Conservation (phyloP, 345 rosid genomes). For the Syzygium grande region DNA sequence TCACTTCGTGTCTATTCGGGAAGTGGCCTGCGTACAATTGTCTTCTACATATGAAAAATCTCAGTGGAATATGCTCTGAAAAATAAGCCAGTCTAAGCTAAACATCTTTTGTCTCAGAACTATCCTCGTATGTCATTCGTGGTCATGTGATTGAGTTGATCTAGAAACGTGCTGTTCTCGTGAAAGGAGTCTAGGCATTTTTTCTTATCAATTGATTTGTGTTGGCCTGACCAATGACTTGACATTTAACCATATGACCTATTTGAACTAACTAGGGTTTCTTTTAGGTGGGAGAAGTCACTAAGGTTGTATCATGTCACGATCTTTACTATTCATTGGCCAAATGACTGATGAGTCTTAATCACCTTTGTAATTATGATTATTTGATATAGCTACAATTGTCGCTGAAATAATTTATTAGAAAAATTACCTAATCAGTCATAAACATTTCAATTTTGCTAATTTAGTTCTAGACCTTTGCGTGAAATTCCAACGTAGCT, state of each 20-base stretch:
- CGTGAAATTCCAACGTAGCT: neutral
- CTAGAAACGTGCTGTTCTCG: neutral
- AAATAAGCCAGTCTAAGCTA: neutral
- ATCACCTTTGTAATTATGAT: neutral
- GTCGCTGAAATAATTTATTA: neutral
- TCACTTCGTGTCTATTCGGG: neutral
- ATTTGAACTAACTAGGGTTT: neutral
- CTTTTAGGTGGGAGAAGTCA: neutral
- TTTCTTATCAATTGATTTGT: neutral
- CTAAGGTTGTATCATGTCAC: neutral
- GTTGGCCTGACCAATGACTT: neutral
- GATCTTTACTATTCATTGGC: neutral
- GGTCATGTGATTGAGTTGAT: neutral
- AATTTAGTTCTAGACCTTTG: neutral
- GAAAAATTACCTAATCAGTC: neutral
- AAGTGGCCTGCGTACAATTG: neutral
- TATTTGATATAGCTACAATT: neutral
- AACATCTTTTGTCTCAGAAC: neutral
- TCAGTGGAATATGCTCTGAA: neutral
- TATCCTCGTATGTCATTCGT: neutral
- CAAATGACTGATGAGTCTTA: neutral
- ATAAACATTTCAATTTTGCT: neutral
- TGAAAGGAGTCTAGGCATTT: neutral
- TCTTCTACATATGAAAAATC: neutral
- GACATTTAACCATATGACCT: neutral